Evolutionary conservation across 2,329 filamentous ascomycete genomes (phyloP).

Genomic region (Hymenoscyphus fraxineus): DNA sequence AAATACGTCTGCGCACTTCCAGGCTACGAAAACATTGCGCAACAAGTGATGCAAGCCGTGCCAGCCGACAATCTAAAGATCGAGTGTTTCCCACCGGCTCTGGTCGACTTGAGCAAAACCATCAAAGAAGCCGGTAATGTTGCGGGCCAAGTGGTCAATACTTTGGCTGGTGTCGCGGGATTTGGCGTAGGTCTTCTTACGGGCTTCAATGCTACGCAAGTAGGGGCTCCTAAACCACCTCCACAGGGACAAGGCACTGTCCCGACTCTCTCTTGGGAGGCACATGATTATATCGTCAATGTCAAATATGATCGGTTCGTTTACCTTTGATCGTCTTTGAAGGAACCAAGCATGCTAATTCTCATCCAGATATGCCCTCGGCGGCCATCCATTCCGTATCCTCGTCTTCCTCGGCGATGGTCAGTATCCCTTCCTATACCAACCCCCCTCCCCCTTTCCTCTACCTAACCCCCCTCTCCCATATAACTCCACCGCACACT

Average conservation of each 20-base stretch:
- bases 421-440: neutral
- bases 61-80: slow-evolving; percentile 7
- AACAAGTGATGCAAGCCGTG: slow-evolving; percentile 9
- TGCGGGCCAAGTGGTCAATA: neutral
- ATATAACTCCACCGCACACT: no score
- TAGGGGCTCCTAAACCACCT: neutral
- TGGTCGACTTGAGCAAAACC: slow-evolving; percentile 11
- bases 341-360: neutral
- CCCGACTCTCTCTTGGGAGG: slow-evolving; percentile 12
- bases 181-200: neutral
- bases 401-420: slow-evolving; percentile 17
- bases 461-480: neutral
- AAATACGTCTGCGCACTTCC: slow-evolving; percentile 11
- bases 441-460: neutral
- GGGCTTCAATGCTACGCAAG: neutral
- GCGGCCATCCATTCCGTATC: slow-evolving; percentile 15
- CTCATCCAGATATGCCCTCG: slow-evolving; percentile 13
- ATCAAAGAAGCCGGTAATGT: neutral
- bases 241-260: slow-evolving; percentile 4
- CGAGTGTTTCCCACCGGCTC: slow-evolving; percentile 17
- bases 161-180: neutral
- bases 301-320: slow-evolving; percentile 18
- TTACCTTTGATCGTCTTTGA: neutral
- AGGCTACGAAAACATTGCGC: slow-evolving; percentile 12
- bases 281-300: slow-evolving; percentile 17